Conservation (phyloP, 768 basidiomycete species). For the Podaxis pistillaris region DNA sequence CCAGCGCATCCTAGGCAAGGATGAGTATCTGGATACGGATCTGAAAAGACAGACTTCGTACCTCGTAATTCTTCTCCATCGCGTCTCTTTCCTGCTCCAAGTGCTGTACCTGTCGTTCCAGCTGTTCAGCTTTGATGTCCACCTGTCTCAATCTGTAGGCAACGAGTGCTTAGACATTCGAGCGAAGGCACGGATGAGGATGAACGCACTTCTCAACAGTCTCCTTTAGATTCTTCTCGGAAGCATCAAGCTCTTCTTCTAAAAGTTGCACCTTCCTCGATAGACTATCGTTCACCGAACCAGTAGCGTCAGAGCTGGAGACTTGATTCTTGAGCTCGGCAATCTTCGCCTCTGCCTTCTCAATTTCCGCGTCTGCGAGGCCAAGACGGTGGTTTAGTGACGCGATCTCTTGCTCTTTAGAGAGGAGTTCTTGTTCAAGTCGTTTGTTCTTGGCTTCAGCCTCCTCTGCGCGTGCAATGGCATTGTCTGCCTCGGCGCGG, state of each 20-base stretch:
- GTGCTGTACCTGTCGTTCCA: slow-evolving; percentile 86
- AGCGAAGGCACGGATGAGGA: neutral
- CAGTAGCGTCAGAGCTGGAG: slow-evolving; percentile 68
- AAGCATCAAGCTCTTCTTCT: slow-evolving; percentile 92
- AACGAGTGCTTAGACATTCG: neutral
- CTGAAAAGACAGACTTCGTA: slow-evolving; percentile 30
- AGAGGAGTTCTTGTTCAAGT: slow-evolving; percentile 67
- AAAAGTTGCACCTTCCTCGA: slow-evolving; percentile 83
- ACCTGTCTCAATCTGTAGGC: slow-evolving; percentile 81
- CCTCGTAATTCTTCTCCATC: slow-evolving; percentile 96
- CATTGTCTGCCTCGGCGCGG: slow-evolving; percentile 82
- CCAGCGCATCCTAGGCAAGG: slow-evolving; percentile 59
- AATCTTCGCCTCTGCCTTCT: slow-evolving; percentile 68
- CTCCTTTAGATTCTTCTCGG: slow-evolving; percentile 97
- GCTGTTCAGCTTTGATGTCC: slow-evolving; percentile 98
- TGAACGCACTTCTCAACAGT: slow-evolving; percentile 88
- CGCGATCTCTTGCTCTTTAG: slow-evolving; percentile 81
- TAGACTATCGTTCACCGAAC: slow-evolving; percentile 71
- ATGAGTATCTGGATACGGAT: slow-evolving; percentile 8
- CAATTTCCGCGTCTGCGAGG: slow-evolving; percentile 64
- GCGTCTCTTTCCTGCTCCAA: slow-evolving; percentile 87
- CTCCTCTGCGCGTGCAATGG: slow-evolving; percentile 78
- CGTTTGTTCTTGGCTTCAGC: slow-evolving; percentile 85
- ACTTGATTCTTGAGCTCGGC: slow-evolving; percentile 52
- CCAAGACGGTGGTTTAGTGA: slow-evolving; percentile 74